Base-by-base conservation (phyloP, 2,329 filamentous ascomycete genomes). In the Mycosphaerella sp. region DNA sequence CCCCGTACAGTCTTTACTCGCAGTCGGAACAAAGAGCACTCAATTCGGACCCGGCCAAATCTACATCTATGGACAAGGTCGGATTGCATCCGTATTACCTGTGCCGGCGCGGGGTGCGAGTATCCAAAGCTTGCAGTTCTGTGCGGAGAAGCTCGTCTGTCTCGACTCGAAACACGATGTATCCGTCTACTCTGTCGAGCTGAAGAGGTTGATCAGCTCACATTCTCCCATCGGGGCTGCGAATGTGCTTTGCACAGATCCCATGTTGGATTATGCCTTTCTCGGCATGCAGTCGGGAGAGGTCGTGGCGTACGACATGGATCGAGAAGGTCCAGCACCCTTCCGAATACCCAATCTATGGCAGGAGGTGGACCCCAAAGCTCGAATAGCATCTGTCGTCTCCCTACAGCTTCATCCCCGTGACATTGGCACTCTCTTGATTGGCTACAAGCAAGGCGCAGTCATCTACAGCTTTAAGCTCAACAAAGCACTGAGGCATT, bases 391-490 rank as follows among this genome's bases (percentile, higher is more conserved):
- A 10, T 78, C 82, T 1, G 77, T 97, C 34, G 80, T 96, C 14
- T 86, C 85, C 12, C 75, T 98, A 66, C 82, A 89, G 56, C 78
- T 97, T 62, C 93, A 97, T 66, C 91, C 93, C 2, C 81, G 90
- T 63, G 93, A 98, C 68, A 88, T 97, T 60, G 93, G 93, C 4
- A 90, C 89, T 65, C 77, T 98, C 26, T 73, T 98, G 54, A 87
- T 98, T 54, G 91, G 86, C n/a, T 98, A 97, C 69, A 82, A 82
- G 0, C 83, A 92, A 61, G 93, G 93, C 11, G 90, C 88, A 5
- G 89, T 89, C 45, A 80, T 93, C 56, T 98, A 95, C 72, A 95
- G 89, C 2, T 95, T 98, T 77, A 97, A 98, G 74, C 87, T 95
- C 69, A 91, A 90, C 66, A 80, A 84, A 55, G 78, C 89, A 0